A percentile compares a stretch with the other conserved stretches of the same genome.
Evolutionary conservation across 2,329 filamentous ascomycete species (phyloP).

Genomic region (Aurifilum marmelostoma): DNA sequence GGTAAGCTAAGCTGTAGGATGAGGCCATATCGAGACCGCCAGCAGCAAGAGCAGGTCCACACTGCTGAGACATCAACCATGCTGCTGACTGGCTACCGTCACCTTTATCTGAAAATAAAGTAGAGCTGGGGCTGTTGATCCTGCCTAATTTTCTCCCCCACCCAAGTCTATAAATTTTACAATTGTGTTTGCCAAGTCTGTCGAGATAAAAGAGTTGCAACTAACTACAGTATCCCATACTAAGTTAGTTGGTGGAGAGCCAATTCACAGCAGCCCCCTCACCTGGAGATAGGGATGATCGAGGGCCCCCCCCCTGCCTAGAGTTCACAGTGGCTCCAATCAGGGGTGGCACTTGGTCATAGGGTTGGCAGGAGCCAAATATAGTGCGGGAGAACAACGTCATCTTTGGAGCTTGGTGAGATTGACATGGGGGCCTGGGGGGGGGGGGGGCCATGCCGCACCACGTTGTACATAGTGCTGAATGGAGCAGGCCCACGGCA

Average conservation of each 20-base stretch:
- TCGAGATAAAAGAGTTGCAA: not conserved
- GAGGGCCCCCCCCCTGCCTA: no score
- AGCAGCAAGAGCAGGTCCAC: not conserved
- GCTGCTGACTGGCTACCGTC: not conserved
- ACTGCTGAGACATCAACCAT: not conserved
- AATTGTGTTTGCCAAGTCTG: not conserved
- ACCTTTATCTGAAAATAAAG: not conserved
- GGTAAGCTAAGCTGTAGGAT: slow-evolving; percentile 4
- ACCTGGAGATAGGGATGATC: not conserved
- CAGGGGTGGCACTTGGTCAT: not conserved
- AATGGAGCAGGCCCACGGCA: no score
- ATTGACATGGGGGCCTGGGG: not conserved
- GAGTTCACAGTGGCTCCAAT: slow-evolving; percentile 1
- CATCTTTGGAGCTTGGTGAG: slow-evolving; percentile 16
- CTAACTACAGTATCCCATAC: not conserved
- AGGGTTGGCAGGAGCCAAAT: slow-evolving; percentile 15
- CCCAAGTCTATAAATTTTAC: not conserved
- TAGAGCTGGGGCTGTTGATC: not conserved
- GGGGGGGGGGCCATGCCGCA: no score
- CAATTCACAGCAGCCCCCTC: not conserved
- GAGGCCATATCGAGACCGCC: slow-evolving; percentile 1
- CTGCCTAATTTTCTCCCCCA: not conserved
- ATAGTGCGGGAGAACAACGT: slow-evolving; percentile 23
- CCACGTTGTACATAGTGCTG: no score
- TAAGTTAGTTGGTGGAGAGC: no score